These are phyloP conservation scores for Botrytis medusae DNA, from an alignment of 2,329 filamentous ascomycete species.

Conservation along the genomic window DNA sequence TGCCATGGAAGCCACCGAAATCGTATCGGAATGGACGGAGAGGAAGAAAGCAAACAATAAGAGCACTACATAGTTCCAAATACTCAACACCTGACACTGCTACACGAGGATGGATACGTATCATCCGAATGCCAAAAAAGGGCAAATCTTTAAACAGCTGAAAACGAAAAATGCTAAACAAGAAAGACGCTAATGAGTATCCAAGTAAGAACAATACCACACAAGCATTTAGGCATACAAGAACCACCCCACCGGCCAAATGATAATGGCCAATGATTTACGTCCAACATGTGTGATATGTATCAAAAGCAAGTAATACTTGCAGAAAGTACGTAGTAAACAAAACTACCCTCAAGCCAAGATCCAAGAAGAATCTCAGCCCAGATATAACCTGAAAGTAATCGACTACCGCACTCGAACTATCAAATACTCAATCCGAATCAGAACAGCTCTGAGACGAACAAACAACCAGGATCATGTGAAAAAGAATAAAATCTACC, in stretches of 20 bases:
- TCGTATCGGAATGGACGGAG: no score
- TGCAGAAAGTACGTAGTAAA: no score
- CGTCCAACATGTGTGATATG: background rate
- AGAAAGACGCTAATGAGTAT: background rate
- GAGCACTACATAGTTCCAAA: background rate
- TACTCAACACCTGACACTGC: background rate
- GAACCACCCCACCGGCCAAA: background rate
- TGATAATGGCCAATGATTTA: background rate
- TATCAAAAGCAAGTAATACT: no score
- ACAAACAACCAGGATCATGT: no score
- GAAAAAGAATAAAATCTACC: no score
- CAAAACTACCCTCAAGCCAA: no score
- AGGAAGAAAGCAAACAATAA: background rate
- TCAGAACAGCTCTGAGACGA: no score
- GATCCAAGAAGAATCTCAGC: no score
- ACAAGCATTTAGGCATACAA: background rate
- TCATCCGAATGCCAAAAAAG: background rate
- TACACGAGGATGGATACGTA: background rate
- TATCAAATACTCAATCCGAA: no score
- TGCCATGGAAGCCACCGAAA: background rate
- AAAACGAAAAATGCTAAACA: accelerated
- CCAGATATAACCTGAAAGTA: no score
- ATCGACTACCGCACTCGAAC: no score
- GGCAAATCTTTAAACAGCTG: background rate
- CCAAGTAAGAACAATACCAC: background rate